Base-by-base conservation (phyloP, 257 asterid species). In the Parsonsia alboflavescens region DNA sequence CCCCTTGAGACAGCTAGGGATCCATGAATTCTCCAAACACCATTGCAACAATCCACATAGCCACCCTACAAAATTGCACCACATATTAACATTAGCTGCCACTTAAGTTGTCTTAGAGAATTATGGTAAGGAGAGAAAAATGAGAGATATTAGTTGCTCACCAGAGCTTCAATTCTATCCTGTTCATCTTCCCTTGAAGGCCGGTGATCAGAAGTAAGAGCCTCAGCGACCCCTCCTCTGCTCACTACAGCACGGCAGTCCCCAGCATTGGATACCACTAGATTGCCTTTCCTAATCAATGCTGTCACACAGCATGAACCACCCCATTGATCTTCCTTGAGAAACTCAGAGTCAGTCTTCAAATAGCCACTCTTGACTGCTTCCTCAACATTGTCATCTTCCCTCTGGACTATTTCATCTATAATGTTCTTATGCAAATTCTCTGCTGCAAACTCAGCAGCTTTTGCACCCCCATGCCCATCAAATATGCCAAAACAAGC, bases 281-380 rank as follows among this genome's bases (percentile, higher is more conserved):
- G 49, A 53, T 81, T 85, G 45, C 98, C 97, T 5, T 80, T 72
- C 70, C 58, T 76, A 74, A 92, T 82, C 76, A 92, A 58, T 9
- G 94, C 98, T 16, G 98, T 90, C 61, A 92, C 96, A 7, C 93
- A 89, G 72, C 98, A 92, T 2, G 98, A 72, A 24, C 98, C 97
- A 3, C 97, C 94, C 30, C 89, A 78, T 69, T 76, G 77, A 74
- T 88, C 89, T 68, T 76, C 81, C 81, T 82, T 84, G 44, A 92
- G 85, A 75, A 90, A 92, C 49, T 88, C 91, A 0, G 88, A 70
- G 79, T 92, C 98, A 0, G 97, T 92, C 74, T 83, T 82, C 86
- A 92, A 81, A 80, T 89, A 92, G 59, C 88, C 97, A 36, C 66
- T 66, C 82, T 85, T 89, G 10, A 91, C 86, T 19, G 96, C 97